phyloP scores from a whole-genome alignment of 1,284 basidiomycete genomes.

The Ustilago shanxiensis region DNA sequence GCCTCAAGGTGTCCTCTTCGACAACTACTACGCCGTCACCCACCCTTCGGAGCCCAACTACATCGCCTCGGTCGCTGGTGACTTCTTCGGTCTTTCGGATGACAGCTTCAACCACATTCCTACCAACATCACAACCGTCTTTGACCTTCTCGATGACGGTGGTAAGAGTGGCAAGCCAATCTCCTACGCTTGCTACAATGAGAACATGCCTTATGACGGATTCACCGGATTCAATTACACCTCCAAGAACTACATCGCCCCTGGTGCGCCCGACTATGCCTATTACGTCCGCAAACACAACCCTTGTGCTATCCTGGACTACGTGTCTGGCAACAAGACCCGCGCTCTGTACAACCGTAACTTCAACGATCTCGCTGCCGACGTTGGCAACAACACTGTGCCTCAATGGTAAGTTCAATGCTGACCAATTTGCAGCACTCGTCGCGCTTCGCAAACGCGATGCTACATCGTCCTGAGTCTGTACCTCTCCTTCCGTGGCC shows the following conservation, averaged over 20 bases:
- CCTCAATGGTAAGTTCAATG: conserved; percentile 72
- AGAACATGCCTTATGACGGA: conserved; percentile 76
- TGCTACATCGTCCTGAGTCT: background rate
- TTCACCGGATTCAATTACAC: conserved; percentile 73
- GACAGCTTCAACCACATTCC: conserved; percentile 72
- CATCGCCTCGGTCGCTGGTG: conserved; percentile 72
- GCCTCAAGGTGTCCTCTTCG: conserved; percentile 72
- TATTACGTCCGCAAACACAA: conserved; percentile 71
- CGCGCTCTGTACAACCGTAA: conserved; percentile 75
- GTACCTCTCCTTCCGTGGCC: background rate
- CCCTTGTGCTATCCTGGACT: conserved; percentile 73
- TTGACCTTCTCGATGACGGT: conserved; percentile 77
- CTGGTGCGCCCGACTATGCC: conserved; percentile 71
- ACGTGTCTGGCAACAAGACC: conserved; percentile 72
- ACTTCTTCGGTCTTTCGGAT: conserved; percentile 75
- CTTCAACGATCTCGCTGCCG: conserved; percentile 75
- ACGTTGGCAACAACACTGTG: conserved; percentile 73
- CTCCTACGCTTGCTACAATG: conserved; percentile 69
- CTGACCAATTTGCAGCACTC: background rate
- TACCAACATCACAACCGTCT: conserved; percentile 74
- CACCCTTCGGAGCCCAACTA: conserved; percentile 77
- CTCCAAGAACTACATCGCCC: conserved; percentile 73
- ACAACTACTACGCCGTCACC: conserved; percentile 75
- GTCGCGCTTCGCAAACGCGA: background rate
- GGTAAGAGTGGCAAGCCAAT: conserved; percentile 70